Percentiles rank a stretch among this genome's conserved stretches.
Conservation (phyloP, 352 stramenopile species). For the Pythium dissimile region DNA sequence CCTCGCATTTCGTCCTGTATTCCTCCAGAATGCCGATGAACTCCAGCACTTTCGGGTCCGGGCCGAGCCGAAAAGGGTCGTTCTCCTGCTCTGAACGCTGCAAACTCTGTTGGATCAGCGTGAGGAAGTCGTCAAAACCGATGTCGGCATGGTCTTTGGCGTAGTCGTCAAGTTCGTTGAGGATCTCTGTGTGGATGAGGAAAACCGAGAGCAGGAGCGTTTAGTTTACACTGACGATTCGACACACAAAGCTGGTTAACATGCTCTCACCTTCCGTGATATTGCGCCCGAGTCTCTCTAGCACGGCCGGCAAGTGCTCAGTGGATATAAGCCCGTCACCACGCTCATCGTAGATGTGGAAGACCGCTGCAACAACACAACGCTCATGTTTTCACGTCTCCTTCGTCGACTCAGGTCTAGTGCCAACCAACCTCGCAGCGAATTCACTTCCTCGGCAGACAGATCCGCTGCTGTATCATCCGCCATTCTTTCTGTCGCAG, state of each 20-base stretch:
- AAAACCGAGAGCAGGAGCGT: neutral
- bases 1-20: conserved; percentile 93
- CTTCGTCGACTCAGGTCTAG: neutral
- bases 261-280: conserved; percentile 54
- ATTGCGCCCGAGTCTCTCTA: conserved; percentile 70
- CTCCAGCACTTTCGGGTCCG: conserved; percentile 91
- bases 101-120: conserved; percentile 46
- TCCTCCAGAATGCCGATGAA: conserved; percentile 93
- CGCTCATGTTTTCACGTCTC: no score
- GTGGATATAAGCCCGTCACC: conserved; percentile 55
- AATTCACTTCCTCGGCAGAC: conserved; percentile 69
- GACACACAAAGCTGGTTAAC: neutral
- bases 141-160: conserved; percentile 47
- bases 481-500: conserved; percentile 9
- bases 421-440: conserved; percentile 49
- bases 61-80: conserved; percentile 49
- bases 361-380: conserved; percentile 49
- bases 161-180: conserved; percentile 68
- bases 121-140: conserved; percentile 62
- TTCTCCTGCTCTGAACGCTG: conserved; percentile 39
- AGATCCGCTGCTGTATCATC: conserved; percentile 37
- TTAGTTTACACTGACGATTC: neutral
- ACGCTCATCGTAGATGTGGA: conserved; percentile 73
- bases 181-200: conserved; percentile 33
- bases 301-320: conserved; percentile 65